Conservation (phyloP, 805 yeast genomes). For the Huiozyma sinensis region DNA sequence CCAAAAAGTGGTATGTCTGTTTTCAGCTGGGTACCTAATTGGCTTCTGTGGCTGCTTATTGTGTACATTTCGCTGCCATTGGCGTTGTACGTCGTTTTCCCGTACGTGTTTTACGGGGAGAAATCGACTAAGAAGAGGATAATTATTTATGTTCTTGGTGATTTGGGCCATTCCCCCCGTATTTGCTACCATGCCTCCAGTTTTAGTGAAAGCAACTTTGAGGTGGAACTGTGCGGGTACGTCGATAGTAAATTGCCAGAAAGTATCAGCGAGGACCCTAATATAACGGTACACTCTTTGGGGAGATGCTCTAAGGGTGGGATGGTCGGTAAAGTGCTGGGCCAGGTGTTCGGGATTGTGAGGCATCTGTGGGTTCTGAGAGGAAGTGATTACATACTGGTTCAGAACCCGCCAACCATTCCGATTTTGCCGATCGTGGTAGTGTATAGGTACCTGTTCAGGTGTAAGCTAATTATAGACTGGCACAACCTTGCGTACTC, state of each 20-base stretch:
- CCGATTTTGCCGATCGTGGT: slow-evolving; percentile 66
- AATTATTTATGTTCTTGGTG: slow-evolving; percentile 79
- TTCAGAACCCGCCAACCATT: slow-evolving; percentile 89
- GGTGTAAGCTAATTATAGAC: slow-evolving; percentile 65
- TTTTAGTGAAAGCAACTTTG: slow-evolving; percentile 54
- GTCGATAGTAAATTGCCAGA: slow-evolving; percentile 44
- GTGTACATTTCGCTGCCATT: slow-evolving; percentile 37
- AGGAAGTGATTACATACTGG: slow-evolving; percentile 56
- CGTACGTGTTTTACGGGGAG: slow-evolving; percentile 27
- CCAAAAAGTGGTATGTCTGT: not conserved
- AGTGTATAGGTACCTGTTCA: slow-evolving; percentile 38
- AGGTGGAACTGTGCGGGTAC: slow-evolving; percentile 82
- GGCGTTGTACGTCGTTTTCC: slow-evolving; percentile 26
- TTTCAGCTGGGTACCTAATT: not conserved
- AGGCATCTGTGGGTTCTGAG: slow-evolving; percentile 41
- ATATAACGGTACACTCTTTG: slow-evolving; percentile 39
- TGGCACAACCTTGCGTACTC: slow-evolving; percentile 95
- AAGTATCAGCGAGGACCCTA: slow-evolving; percentile 39
- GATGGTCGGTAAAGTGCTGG: slow-evolving; percentile 39
- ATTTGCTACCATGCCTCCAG: slow-evolving; percentile 85
- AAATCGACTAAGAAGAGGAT: slow-evolving; percentile 41
- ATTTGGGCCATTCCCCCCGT: slow-evolving; percentile 89
- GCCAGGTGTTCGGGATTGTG: slow-evolving; percentile 42
- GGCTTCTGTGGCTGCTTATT: slow-evolving; percentile 13
- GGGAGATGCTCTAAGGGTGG: not conserved